Conservation (phyloP, 2,329 filamentous ascomycete species). For the Meredithiella fracta region DNA sequence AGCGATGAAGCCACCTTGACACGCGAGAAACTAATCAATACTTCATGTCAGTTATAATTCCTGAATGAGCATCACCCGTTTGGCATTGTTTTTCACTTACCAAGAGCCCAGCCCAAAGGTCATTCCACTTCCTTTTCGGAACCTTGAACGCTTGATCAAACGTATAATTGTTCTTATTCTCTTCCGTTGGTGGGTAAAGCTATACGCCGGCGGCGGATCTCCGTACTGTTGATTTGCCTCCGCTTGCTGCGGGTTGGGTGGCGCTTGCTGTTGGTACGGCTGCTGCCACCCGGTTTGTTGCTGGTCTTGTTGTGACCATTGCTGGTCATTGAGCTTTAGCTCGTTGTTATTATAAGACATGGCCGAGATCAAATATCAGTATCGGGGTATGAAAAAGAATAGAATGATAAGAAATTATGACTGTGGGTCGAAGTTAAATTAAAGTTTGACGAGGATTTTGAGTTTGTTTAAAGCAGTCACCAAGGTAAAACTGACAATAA, state of each 20-base stretch:
- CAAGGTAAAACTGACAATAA: too few relatives aligned
- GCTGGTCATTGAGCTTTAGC: conserved; percentile 6
- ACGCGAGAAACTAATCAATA: conserved; percentile 43
- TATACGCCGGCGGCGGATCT: conserved; percentile 21
- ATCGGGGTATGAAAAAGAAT: too few relatives aligned
- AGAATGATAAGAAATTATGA: too few relatives aligned
- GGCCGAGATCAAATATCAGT: neutral
- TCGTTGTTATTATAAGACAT: conserved; percentile 13
- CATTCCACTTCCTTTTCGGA: conserved; percentile 72
- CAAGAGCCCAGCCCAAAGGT: conserved; percentile 74
- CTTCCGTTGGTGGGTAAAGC: conserved; percentile 23
- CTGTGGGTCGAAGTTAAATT: too few relatives aligned
- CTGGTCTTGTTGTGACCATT: conserved; percentile 7
- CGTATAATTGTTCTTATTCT: conserved; percentile 31
- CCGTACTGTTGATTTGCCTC: conserved; percentile 16
- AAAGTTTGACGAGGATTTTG: too few relatives aligned
- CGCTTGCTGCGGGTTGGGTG: conserved; percentile 19
- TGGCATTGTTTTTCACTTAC: conserved; percentile 25
- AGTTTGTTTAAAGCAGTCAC: too few relatives aligned
- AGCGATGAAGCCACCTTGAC: conserved; percentile 56
- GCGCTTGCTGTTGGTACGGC: conserved; percentile 16
- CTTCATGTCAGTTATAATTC: neutral
- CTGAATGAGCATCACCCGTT: neutral
- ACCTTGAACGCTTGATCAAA: conserved; percentile 77
- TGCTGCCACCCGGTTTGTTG: conserved; percentile 20